Conservation (phyloP, 2,329 filamentous ascomycete genomes). For the Colletotrichum tamarilloi region DNA sequence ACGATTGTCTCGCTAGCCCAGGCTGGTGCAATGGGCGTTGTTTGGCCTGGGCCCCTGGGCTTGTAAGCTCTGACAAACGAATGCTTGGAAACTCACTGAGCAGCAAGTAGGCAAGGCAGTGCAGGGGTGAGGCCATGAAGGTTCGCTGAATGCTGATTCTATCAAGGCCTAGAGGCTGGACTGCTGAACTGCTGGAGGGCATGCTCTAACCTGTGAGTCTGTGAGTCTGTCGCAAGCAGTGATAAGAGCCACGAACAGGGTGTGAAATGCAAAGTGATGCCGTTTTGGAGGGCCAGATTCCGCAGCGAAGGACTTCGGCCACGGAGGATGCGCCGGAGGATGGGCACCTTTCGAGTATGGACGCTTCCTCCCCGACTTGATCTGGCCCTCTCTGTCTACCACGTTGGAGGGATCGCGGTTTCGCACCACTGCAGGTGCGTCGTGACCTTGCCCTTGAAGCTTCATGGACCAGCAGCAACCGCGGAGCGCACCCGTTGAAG, state of each 20-base stretch:
- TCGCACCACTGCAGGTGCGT: constrained; percentile 27
- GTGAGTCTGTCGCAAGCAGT: neutral
- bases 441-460: constrained; percentile 5
- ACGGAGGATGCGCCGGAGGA: constrained; percentile 21
- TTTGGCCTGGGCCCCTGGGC: neutral
- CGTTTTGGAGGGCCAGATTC: neutral
- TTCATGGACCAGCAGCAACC: constrained; percentile 5
- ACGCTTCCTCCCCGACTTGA: neutral
- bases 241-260: neutral
- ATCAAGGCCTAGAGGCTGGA: neutral
- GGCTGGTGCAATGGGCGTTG: neutral
- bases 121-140: constrained; percentile 1
- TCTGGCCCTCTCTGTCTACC: neutral
- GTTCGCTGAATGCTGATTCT: neutral
- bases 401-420: constrained; percentile 18
- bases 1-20: neutral
- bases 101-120: neutral
- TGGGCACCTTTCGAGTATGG: constrained; percentile 30
- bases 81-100: neutral
- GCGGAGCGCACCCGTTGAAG: constrained; percentile 25
- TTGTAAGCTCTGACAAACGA: constrained; percentile 22
- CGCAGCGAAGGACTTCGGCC: constrained; percentile 12
- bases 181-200: neutral
- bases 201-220: neutral
- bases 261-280: neutral